These are phyloP conservation scores for Elongisporangium senticosum DNA, from an alignment of 352 stramenopile species.

Conservation along the genomic window DNA sequence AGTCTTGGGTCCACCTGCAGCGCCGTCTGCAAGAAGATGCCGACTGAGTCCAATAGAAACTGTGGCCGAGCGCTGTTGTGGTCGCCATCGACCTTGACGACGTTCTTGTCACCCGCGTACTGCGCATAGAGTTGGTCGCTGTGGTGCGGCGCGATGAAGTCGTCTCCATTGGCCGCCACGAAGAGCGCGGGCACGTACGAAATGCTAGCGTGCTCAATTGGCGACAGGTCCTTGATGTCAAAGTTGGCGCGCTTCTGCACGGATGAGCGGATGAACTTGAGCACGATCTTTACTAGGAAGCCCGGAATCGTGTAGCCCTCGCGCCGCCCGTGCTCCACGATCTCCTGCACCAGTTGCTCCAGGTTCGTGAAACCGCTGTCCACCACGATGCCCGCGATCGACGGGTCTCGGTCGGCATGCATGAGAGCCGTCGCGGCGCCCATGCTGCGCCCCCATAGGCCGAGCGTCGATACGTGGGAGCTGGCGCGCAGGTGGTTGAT, in stretches of 20 bases:
- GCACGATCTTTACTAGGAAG: slow-evolving; percentile 89
- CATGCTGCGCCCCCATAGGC: slow-evolving; percentile 97
- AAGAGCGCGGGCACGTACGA: slow-evolving; percentile 98
- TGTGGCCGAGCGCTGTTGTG: slow-evolving; percentile 95
- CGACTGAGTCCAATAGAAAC: slow-evolving; percentile 94
- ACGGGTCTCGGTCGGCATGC: slow-evolving; percentile 95
- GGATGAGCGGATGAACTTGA: slow-evolving; percentile 88
- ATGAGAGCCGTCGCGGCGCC: slow-evolving; percentile 97
- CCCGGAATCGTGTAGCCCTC: slow-evolving; percentile 90
- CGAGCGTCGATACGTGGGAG: slow-evolving; percentile 91
- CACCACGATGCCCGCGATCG: slow-evolving; percentile 95
- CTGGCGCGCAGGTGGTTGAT: slow-evolving; percentile 91
- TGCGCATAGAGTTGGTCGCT: slow-evolving; percentile 71
- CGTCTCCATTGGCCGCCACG: slow-evolving; percentile 91
- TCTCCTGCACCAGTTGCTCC: slow-evolving; percentile 93
- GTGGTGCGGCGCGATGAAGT: slow-evolving; percentile 92
- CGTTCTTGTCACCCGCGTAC: slow-evolving; percentile 98
- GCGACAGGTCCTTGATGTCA: slow-evolving; percentile 73
- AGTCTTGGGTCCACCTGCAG: slow-evolving; percentile 69
- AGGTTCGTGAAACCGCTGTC: slow-evolving; percentile 97
- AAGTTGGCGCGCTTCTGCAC: slow-evolving; percentile 90
- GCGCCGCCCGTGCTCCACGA: slow-evolving; percentile 94
- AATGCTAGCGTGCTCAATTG: slow-evolving; percentile 85
- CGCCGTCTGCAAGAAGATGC: slow-evolving; percentile 95
- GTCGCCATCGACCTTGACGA: slow-evolving; percentile 96